These are phyloP conservation scores for Trichocladium uniseriatum DNA, from an alignment of 495 filamentous ascomycete species.

Conservation along the genomic window DNA sequence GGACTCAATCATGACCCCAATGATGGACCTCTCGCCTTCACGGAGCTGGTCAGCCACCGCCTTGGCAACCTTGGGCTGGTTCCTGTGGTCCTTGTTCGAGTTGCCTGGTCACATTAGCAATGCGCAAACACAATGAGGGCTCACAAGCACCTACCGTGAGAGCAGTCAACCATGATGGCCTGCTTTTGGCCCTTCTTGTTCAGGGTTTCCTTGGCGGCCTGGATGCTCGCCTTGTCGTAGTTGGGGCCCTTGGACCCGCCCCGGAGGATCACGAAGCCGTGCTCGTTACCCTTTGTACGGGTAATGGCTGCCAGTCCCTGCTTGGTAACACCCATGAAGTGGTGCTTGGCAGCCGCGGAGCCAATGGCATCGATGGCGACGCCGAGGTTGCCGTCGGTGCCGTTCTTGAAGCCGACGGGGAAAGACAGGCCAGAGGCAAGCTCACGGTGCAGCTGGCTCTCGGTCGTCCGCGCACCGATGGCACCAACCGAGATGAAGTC, in stretches of 20 bases:
- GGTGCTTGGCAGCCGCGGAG: slow-evolving; percentile 80
- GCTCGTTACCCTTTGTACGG: slow-evolving; percentile 82
- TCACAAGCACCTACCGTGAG: slow-evolving; percentile 54
- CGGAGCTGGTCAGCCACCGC: slow-evolving; percentile 75
- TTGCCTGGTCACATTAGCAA: slow-evolving; percentile 43
- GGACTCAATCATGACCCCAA: slow-evolving; percentile 98
- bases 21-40: slow-evolving; percentile 76
- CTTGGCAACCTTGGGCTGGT: slow-evolving; percentile 88
- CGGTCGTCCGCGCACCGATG: slow-evolving; percentile 94
- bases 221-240: slow-evolving; percentile 78
- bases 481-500: slow-evolving; percentile 93
- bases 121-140: not conserved
- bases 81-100: slow-evolving; percentile 67
- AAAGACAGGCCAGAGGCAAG: slow-evolving; percentile 94
- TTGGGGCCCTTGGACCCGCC: slow-evolving; percentile 93
- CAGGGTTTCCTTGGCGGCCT: slow-evolving; percentile 67
- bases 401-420: slow-evolving; percentile 99
- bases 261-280: slow-evolving; percentile 92
- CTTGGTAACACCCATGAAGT: slow-evolving; percentile 99
- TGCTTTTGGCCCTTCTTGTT: slow-evolving; percentile 76
- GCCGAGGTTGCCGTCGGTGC: slow-evolving; percentile 84
- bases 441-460: slow-evolving; percentile 91
- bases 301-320: slow-evolving; percentile 94
- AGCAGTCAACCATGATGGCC: slow-evolving; percentile 97
- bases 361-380: slow-evolving; percentile 98